Conservation (phyloP, 306 rosid species). For the Dicorynia guianensis region DNA sequence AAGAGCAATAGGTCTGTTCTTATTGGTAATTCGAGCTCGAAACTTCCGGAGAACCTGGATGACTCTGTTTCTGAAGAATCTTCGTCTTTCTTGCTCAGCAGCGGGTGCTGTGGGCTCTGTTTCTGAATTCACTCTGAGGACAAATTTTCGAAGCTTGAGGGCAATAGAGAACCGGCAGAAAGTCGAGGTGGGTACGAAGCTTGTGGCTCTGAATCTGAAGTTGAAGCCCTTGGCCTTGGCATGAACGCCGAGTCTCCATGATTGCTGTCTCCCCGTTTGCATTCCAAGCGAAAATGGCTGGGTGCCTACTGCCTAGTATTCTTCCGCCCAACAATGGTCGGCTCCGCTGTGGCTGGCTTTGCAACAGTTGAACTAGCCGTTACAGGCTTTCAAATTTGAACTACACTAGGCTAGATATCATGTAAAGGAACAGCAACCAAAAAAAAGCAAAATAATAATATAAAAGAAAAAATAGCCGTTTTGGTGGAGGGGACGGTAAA, state of each 20-base stretch:
- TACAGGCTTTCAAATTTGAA: background rate
- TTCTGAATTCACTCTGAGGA: constrained; percentile 48
- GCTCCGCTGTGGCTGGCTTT: no score
- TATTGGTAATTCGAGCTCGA: background rate
- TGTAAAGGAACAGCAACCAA: no score
- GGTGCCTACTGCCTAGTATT: background rate
- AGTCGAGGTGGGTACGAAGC: constrained; percentile 39
- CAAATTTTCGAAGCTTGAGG: constrained; percentile 52
- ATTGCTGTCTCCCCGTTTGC: constrained; percentile 47
- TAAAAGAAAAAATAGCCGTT: no score
- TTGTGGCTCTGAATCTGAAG: constrained; percentile 50
- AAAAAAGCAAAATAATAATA: no score
- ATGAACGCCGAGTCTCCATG: constrained; percentile 55
- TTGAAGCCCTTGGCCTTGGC: constrained; percentile 58
- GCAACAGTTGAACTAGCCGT: constrained; percentile 37
- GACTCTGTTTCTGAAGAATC: constrained; percentile 41
- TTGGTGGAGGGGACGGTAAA: no score
- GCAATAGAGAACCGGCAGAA: constrained; percentile 51
- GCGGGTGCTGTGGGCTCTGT: constrained; percentile 44
- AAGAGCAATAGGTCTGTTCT: constrained; percentile 8
- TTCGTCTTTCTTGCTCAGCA: background rate
- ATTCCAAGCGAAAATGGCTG: constrained; percentile 33
- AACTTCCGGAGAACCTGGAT: constrained; percentile 42
- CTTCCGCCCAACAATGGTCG: no score
- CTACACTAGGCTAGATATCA: no score